These are phyloP conservation scores for Pyronema domesticum DNA, from an alignment of 495 filamentous ascomycete species.

Conservation along the genomic window DNA sequence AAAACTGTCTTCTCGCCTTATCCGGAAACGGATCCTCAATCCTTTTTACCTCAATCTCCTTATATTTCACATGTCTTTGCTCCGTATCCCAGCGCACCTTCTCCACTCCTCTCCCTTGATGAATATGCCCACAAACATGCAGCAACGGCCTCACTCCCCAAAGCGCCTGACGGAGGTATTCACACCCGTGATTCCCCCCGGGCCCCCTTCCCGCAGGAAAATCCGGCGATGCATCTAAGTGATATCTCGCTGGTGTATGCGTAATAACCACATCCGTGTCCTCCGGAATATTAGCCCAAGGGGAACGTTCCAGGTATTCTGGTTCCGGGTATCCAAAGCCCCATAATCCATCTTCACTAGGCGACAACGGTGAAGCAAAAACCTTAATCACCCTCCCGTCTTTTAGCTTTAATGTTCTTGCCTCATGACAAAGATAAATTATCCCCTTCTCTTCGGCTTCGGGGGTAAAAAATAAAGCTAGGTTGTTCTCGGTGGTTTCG, in stretches of 20 bases:
- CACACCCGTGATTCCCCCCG: constrained; percentile 42
- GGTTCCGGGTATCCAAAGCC: constrained; percentile 14
- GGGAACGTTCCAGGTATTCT: constrained; percentile 14
- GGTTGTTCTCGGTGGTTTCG: constrained; percentile 11
- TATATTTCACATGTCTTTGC: constrained; percentile 5
- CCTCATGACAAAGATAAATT: constrained; percentile 30
- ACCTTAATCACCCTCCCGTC: constrained; percentile 15
- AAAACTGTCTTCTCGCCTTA: constrained; percentile 1
- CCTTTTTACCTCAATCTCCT: not conserved
- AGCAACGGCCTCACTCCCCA: constrained; percentile 63
- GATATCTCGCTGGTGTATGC: constrained; percentile 56
- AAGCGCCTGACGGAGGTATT: constrained; percentile 51
- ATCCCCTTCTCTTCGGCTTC: constrained; percentile 21
- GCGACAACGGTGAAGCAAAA: constrained; percentile 17
- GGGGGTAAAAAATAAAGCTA: constrained; percentile 7
- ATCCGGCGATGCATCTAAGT: constrained; percentile 41
- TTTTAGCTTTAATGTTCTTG: constrained; percentile 18
- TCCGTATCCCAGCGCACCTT: constrained; percentile 37
- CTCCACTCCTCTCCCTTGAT: constrained; percentile 47
- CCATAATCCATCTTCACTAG: constrained; percentile 13
- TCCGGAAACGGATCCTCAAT: constrained; percentile 11
- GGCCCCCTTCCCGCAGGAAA: not conserved
- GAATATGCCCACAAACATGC: constrained; percentile 83
- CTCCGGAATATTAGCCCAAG: constrained; percentile 43
- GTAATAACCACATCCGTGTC: constrained; percentile 74